phyloP scores from a whole-genome alignment of 2,329 filamentous ascomycete species.

The Penicillium sp. region DNA sequence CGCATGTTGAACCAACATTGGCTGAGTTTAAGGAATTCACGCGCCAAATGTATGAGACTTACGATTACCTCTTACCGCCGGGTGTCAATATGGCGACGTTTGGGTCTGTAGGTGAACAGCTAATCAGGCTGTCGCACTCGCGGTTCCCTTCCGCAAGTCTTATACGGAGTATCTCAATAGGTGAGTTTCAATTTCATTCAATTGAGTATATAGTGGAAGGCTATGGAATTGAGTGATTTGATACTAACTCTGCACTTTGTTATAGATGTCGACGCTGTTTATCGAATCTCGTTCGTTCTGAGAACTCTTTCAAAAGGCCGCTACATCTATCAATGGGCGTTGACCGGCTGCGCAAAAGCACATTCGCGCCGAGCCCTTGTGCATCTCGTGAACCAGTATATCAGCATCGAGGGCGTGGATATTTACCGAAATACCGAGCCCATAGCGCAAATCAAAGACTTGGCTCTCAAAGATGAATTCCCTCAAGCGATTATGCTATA shows the following conservation, averaged over 20 bases:
- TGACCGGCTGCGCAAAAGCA: constrained; percentile 22
- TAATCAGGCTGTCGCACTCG: constrained; percentile 13
- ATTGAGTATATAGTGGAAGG: not conserved
- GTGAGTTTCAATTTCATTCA: constrained; percentile 11
- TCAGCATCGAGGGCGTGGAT: not conserved
- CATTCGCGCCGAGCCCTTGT: constrained; percentile 19
- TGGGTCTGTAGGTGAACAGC: constrained; percentile 9
- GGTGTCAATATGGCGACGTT: constrained; percentile 18
- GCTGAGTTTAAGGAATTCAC: not conserved
- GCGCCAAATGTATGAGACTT: constrained; percentile 2
- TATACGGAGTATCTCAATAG: constrained; percentile 18
- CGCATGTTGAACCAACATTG: not conserved
- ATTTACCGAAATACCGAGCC: constrained; percentile 6
- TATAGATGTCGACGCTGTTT: constrained; percentile 26
- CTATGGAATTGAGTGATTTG: not conserved
- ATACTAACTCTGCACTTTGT: not conserved
- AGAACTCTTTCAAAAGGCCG: not conserved
- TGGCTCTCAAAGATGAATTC: constrained; percentile 24
- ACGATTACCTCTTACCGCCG: not conserved
- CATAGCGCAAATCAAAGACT: constrained; percentile 20
- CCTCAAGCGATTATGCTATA: constrained; percentile 31
- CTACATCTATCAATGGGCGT: constrained; percentile 20
- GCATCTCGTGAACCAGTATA: constrained; percentile 10
- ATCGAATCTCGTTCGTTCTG: constrained; percentile 21
- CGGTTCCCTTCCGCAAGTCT: constrained; percentile 8